A percentile compares a stretch with the other conserved stretches of the same genome.
phyloP scores from a whole-genome alignment of 306 rosid genomes.

The Acacia crassicarpa region DNA sequence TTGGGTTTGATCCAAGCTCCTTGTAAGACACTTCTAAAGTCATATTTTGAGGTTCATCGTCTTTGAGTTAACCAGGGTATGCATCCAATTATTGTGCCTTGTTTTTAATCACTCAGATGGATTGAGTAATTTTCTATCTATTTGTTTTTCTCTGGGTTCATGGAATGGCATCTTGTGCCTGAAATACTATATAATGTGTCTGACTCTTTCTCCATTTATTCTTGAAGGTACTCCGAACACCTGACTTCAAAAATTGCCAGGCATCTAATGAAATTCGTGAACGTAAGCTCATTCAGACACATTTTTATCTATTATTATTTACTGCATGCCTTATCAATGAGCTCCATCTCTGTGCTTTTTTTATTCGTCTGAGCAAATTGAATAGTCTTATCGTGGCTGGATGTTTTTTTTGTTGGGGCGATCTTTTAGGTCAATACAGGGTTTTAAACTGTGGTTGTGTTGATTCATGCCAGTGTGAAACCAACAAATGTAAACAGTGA shows the following conservation, averaged over 20 bases:
- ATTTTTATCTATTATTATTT: neutral
- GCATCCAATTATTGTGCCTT: slow-evolving; percentile 2
- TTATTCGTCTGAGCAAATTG: neutral
- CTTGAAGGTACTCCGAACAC: slow-evolving; percentile 55
- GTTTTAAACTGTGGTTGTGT: neutral
- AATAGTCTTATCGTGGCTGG: neutral
- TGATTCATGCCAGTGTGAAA: neutral
- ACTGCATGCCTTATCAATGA: neutral
- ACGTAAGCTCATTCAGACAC: slow-evolving; percentile 42
- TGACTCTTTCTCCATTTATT: slow-evolving; percentile 12
- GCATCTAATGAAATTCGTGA: slow-evolving; percentile 59
- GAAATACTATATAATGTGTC: neutral
- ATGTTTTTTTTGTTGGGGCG: neutral
- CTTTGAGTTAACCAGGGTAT: slow-evolving; percentile 9
- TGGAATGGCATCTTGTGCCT: slow-evolving; percentile 1
- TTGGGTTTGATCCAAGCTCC: neutral
- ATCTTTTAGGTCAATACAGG: neutral
- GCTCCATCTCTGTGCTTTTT: neutral
- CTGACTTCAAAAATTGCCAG: slow-evolving; percentile 56
- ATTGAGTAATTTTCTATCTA: neutral
- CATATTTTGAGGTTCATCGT: slow-evolving; percentile 4
- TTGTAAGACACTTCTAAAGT: neutral
- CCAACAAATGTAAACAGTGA: neutral
- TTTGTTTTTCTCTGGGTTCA: neutral
- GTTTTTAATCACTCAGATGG: slow-evolving; percentile 13